Evolutionary conservation across 106 monocot species (phyloP), one percentile per base, ranked within the genome.

Genomic region (Dendrobium catenatum): DNA sequence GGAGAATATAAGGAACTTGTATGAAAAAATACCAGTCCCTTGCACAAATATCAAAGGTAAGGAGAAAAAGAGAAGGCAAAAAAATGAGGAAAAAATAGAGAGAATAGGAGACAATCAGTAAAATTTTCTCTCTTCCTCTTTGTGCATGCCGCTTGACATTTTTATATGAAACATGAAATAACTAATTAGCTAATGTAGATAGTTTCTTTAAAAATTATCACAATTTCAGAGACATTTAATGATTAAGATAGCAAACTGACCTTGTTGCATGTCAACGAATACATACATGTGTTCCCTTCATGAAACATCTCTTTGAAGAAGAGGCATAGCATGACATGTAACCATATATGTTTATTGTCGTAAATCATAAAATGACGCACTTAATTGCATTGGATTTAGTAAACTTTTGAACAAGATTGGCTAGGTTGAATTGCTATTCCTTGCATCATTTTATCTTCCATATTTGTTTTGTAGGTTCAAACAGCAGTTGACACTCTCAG

Each of bases 391-490:
- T 70, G 13, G 10, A 13, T 27, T 31, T 6, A 33, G 15, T 2
- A 51, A 37, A 0, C 4, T 27, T 31, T 70, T 70, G 5, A 22
- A 37, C 27, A 1, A 70, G 70, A 1, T 70, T 31, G 15, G 15
- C 0, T 31, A 68, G 6, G 6, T 9, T 70, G 70, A 29, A 70
- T 37, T 70, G 16, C 17, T 74, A 42, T 5, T 73, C 42, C 19
- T 77, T 27, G 19, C 49, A 20, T 42, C 41, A 22, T 68, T 55
- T 56, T 27, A 9, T 40, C 11, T 24, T 22, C 19, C 26, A 26
- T 56, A 42, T 73, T 79, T 16, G 22, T 73, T 46, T 81, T 78
- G 42, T 44, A 95, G 95, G 90, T 95, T 42, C 92, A 95, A 92
- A 81, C 81, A 72, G 85, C 92, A 54, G 84, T 95, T 70, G 79